Evolutionary conservation across 352 stramenopile genomes (phyloP).

Genomic region (Globisporangium abappressorium): DNA sequence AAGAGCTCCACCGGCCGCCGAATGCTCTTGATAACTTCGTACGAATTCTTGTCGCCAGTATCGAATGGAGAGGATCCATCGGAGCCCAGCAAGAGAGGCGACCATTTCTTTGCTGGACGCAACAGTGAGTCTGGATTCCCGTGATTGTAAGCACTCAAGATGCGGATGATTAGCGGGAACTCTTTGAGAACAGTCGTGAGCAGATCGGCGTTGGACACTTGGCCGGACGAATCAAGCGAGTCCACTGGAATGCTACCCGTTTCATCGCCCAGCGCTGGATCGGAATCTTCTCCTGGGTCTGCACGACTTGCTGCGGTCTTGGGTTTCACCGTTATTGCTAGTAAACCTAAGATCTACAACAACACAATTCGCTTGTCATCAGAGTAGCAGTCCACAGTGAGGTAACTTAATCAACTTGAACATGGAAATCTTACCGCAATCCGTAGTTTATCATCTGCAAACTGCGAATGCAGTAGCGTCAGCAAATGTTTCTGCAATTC

Average conservation of each 20-base stretch:
- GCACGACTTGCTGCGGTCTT: background rate
- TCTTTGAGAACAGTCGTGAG: background rate
- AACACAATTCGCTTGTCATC: background rate
- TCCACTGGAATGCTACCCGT: background rate
- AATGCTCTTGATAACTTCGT: constrained; percentile 18
- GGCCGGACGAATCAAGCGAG: background rate
- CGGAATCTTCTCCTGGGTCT: background rate
- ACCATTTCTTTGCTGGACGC: constrained; percentile 1
- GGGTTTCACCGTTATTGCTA: background rate
- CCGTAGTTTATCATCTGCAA: constrained; percentile 18
- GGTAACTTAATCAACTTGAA: background rate
- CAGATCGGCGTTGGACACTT: background rate
- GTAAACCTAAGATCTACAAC: background rate
- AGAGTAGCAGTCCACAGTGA: background rate
- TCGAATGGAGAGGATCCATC: background rate
- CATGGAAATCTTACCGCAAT: constrained; percentile 18
- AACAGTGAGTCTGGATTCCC: background rate
- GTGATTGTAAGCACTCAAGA: background rate
- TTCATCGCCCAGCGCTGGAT: background rate
- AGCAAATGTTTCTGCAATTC: constrained; percentile 13
- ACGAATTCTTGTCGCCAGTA: background rate
- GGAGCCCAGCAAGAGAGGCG: background rate
- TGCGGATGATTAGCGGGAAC: background rate
- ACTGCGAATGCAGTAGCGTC: constrained; percentile 10
- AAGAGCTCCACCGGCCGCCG: constrained; percentile 24